Conservation (phyloP, 2,329 filamentous ascomycete genomes). For the Rhinocladiella similis region DNA sequence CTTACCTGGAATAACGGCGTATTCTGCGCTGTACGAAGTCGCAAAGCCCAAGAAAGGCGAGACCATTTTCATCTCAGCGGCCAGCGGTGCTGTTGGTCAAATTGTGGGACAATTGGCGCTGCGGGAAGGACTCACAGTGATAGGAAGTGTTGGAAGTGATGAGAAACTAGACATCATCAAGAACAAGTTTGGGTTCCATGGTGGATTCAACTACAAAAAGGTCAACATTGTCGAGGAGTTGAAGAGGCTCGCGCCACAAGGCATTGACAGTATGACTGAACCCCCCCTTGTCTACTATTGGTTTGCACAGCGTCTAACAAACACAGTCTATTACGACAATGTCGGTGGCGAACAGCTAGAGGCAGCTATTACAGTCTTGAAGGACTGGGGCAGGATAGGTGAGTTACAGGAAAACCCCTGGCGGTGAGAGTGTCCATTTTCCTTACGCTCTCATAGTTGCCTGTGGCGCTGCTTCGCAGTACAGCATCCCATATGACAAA, state of each 20-base stretch:
- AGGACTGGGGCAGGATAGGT: slow-evolving; percentile 64
- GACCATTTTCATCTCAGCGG: slow-evolving; percentile 79
- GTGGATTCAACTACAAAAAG: slow-evolving; percentile 84
- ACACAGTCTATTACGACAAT: slow-evolving; percentile 70
- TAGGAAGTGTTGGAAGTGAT: slow-evolving; percentile 80
- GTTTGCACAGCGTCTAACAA: too few relatives aligned
- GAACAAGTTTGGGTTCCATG: slow-evolving; percentile 69
- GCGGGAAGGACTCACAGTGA: slow-evolving; percentile 73
- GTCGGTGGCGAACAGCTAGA: slow-evolving; percentile 62
- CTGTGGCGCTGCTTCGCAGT: too few relatives aligned
- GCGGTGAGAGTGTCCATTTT: too few relatives aligned
- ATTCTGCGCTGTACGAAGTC: slow-evolving; percentile 71
- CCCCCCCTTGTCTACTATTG: too few relatives aligned
- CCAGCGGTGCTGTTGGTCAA: slow-evolving; percentile 78
- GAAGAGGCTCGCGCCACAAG: slow-evolving; percentile 69
- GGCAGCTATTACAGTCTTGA: slow-evolving; percentile 65
- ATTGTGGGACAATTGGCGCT: slow-evolving; percentile 83
- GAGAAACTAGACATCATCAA: slow-evolving; percentile 75
- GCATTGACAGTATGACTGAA: slow-evolving; percentile 59
- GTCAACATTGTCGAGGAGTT: slow-evolving; percentile 69
- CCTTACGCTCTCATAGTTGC: too few relatives aligned
- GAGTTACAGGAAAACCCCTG: slow-evolving; percentile 34
- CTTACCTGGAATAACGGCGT: slow-evolving; percentile 76
- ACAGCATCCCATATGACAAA: too few relatives aligned
- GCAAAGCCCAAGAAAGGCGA: slow-evolving; percentile 73